Percentiles rank a stretch among this genome's conserved stretches.
These are phyloP conservation scores for Acacia melanoxylon DNA, from an alignment of 306 rosid species.

Conservation along the genomic window DNA sequence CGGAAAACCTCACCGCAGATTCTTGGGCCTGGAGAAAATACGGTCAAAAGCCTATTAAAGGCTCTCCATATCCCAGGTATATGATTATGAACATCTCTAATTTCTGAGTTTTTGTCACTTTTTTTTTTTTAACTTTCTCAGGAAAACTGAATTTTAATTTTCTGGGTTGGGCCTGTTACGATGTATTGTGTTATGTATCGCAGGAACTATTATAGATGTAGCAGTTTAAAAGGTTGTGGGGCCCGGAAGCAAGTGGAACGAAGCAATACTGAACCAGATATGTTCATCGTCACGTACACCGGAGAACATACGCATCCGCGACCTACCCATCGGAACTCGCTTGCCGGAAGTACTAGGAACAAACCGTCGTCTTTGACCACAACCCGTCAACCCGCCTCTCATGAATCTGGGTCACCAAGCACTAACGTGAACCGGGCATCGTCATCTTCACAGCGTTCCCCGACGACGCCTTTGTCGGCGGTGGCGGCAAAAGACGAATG, in stretches of 20 bases:
- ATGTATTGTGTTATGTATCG: background rate
- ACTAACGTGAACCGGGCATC: background rate
- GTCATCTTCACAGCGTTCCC: conserved; percentile 25
- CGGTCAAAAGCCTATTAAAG: conserved; percentile 81
- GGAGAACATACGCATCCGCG: conserved; percentile 76
- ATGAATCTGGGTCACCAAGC: background rate
- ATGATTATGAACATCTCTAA: background rate
- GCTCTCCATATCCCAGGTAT: conserved; percentile 81
- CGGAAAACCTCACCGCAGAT: conserved; percentile 63
- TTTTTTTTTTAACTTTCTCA: background rate
- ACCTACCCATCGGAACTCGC: conserved; percentile 71
- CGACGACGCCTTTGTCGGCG: conserved; percentile 21
- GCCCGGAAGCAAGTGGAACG: conserved; percentile 84
- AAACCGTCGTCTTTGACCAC: conserved; percentile 23
- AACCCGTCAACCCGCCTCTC: conserved; percentile 1
- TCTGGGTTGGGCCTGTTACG: background rate
- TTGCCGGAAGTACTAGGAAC: conserved; percentile 59
- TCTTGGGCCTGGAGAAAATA: conserved; percentile 90
- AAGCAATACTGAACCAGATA: conserved; percentile 47
- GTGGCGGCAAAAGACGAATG: conserved; percentile 21
- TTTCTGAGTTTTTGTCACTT: background rate
- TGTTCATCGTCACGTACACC: conserved; percentile 60
- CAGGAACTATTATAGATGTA: conserved; percentile 86
- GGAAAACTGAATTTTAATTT: background rate
- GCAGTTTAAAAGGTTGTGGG: conserved; percentile 67